Base-by-base conservation (phyloP, 2,329 filamentous ascomycete species). In the Botrytis fragariae region DNA sequence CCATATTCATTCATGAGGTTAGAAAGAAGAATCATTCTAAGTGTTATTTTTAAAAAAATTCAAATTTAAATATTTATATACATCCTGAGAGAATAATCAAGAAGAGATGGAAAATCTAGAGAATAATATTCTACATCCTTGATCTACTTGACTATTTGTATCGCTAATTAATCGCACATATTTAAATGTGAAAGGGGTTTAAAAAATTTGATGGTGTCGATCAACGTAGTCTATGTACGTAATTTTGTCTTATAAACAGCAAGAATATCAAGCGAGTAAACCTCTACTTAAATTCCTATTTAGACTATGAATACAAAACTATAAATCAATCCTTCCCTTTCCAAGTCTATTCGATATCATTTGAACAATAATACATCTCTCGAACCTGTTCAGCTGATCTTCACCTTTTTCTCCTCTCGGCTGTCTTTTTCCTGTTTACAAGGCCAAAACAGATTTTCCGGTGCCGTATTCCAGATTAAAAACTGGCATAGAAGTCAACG, bases 401-500 rank as follows among this genome's bases (percentile, higher is more conserved):
- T 14, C 48, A n/a, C 12, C 25, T 0, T 14, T 16, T 51, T 16
- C 48, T 16, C 48, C 25, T 51, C 48, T n/a, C 25, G 25, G 4
- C 25, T 51, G 25, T 51, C 25, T n/a, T 14, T n/a, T 51, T n/a
- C 25, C 48, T 51, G 10, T n/a, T 51, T 22, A 63, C 9, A 44
- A 29, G 6, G 61, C 61, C 29, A 63, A 32, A 44, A 63, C 16
- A 12, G 39, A 14, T 45, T 44, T 63, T 18, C 61, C 61, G 29
- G 61, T 62, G n/a, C 54, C 54, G 45, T 70, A 70, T 37, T 48
- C 51, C 7, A 61, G 2, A 45, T 70, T 32, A 2, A 35, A 62
- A 37, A 70, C 39, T 14, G 68, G 54, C 68, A 70, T 45, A 22
- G 54, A 61, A 44, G 68, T 35, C 25, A 61, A 37, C 5, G 68